Percentiles rank a stretch among this genome's conserved stretches.
Evolutionary conservation across 176 grass and related monocot species (phyloP).

Genomic region (Oropetium thomaeum): DNA sequence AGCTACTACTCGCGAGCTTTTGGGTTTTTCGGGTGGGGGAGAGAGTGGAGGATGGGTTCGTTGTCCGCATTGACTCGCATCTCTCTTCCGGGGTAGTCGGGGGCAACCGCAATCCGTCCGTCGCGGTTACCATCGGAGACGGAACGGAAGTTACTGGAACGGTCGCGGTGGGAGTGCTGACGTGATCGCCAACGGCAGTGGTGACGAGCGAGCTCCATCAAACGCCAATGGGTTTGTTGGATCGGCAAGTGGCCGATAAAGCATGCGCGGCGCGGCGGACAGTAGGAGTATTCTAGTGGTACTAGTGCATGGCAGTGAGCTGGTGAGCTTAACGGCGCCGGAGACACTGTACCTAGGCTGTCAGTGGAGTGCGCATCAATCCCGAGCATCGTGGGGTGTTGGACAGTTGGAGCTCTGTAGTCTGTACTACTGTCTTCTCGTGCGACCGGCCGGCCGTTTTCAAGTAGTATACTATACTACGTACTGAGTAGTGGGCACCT

Average conservation of each 20-base stretch:
- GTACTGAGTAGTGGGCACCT: no score
- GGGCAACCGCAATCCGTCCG: background rate
- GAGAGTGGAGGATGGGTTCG: no score
- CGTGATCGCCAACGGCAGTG: slow-evolving; percentile 3
- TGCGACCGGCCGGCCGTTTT: background rate
- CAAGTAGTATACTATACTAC: background rate
- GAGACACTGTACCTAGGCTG: background rate
- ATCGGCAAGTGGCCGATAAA: background rate
- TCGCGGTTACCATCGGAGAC: background rate
- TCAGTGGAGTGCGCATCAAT: background rate
- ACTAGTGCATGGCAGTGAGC: background rate
- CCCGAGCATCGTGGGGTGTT: background rate
- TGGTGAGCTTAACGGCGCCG: background rate
- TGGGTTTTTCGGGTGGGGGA: slow-evolving; percentile 22
- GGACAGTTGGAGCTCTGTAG: no score
- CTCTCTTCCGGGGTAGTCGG: background rate
- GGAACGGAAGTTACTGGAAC: background rate
- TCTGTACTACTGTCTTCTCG: no score
- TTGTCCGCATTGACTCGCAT: slow-evolving; percentile 42
- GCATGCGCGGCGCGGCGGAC: background rate
- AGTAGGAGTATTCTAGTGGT: background rate
- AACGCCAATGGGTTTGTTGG: background rate
- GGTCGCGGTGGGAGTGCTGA: slow-evolving; percentile 9
- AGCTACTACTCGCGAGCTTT: background rate
- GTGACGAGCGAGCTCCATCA: background rate